phyloP scores from a whole-genome alignment of 495 filamentous ascomycete genomes.

The Tuber magnatum region DNA sequence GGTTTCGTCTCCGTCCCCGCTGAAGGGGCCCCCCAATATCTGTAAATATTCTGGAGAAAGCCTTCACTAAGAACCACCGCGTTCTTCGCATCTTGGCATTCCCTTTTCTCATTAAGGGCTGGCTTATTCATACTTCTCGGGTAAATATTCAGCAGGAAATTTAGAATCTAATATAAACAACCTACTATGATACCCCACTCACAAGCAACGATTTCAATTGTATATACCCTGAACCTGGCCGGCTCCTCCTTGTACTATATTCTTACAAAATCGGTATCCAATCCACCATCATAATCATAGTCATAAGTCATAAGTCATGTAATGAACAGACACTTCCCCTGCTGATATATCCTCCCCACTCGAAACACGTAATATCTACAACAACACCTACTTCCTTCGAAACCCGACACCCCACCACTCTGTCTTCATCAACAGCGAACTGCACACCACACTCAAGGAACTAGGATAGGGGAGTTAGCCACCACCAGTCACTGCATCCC shows the following conservation, averaged over 20 bases:
- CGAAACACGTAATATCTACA: neutral
- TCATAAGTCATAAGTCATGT: neutral
- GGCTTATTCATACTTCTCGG: neutral
- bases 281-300: neutral
- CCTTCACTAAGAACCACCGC: neutral
- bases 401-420: slow-evolving; percentile 47
- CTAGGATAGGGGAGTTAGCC: neutral
- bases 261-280: neutral
- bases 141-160: neutral
- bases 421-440: slow-evolving; percentile 57
- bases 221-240: neutral
- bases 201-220: neutral
- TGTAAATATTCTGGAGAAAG: neutral
- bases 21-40: neutral
- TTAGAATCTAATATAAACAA: neutral
- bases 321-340: neutral
- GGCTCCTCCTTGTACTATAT: neutral
- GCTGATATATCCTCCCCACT: neutral
- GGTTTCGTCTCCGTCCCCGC: too few relatives aligned
- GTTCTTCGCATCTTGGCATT: neutral
- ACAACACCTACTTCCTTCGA: slow-evolving; percentile 17
- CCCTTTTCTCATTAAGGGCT: neutral
- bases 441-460: slow-evolving; percentile 64
- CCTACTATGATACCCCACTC: neutral
- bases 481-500: neutral